Evolutionary conservation across 257 asterid species (phyloP).

Genomic region (Solanum paucissectum): DNA sequence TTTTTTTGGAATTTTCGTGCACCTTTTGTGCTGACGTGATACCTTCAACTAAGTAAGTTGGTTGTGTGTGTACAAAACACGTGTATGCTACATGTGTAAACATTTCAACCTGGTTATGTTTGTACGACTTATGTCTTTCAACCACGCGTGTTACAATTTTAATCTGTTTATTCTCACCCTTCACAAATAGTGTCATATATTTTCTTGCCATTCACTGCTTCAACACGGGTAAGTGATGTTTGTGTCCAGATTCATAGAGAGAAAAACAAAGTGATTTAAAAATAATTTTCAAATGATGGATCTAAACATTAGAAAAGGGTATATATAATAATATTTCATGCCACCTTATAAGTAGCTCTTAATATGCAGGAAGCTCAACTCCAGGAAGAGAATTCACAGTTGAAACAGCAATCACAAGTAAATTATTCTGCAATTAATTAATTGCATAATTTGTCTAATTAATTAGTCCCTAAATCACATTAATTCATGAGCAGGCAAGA

Average conservation of each 20-base stretch:
- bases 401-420: constrained; percentile 38
- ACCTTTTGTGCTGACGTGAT: neutral
- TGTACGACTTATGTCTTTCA: too few species aligned
- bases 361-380: constrained; percentile 47
- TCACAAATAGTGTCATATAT: neutral
- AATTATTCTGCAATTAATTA: neutral
- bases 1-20: too few species aligned
- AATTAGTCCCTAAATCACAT: neutral
- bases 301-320: neutral
- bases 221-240: neutral
- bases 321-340: neutral
- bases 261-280: neutral
- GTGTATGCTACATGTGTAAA: too few species aligned
- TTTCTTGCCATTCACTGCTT: neutral
- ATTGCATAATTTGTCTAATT: too few species aligned
- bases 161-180: neutral
- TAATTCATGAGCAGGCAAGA: neutral
- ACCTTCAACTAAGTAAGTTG: neutral
- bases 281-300: neutral
- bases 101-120: too few species aligned
- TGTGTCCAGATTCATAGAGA: neutral
- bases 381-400: constrained; percentile 36
- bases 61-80: neutral
- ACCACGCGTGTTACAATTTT: neutral
- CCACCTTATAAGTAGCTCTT: too few species aligned